A percentile compares a stretch with the other conserved stretches of the same genome.
phyloP scores from a whole-genome alignment of 768 basidiomycete species.

The Boletus sp. region DNA sequence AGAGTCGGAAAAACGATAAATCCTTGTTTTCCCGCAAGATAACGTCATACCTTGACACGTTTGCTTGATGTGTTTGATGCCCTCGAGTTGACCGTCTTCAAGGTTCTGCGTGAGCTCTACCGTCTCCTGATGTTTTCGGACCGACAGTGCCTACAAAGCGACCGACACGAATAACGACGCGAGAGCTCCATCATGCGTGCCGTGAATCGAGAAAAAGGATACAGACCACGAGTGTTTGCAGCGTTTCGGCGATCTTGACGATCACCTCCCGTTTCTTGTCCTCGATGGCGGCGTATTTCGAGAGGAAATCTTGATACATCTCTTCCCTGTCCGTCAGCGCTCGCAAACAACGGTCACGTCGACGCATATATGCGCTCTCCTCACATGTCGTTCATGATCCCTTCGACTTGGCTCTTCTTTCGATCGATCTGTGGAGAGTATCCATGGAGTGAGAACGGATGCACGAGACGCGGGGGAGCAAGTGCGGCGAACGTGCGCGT shows the following conservation, averaged over 20 bases:
- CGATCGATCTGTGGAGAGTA: constrained; percentile 16
- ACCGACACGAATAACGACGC: too few relatives aligned
- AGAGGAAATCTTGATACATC: constrained; percentile 27
- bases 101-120: constrained; percentile 19
- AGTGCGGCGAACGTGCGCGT: constrained; percentile 20
- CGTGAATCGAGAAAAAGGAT: background rate
- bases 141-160: constrained; percentile 21
- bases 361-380: constrained; percentile 11
- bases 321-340: constrained; percentile 19
- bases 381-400: constrained; percentile 26
- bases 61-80: constrained; percentile 18
- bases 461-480: background rate
- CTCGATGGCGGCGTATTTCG: constrained; percentile 22
- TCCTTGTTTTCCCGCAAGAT: background rate
- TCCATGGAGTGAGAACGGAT: background rate
- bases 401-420: constrained; percentile 19
- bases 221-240: constrained; percentile 28
- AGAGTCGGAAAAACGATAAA: background rate
- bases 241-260: constrained; percentile 23
- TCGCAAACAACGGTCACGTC: background rate
- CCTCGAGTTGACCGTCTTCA: constrained; percentile 26
- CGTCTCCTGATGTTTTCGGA: constrained; percentile 28
- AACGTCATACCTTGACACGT: constrained; percentile 20
- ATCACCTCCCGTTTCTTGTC: constrained; percentile 29
- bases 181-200: background rate